These are phyloP conservation scores for Acanthamoeba lenticulata DNA, from an alignment of 208 protist species.

Conservation along the genomic window DNA sequence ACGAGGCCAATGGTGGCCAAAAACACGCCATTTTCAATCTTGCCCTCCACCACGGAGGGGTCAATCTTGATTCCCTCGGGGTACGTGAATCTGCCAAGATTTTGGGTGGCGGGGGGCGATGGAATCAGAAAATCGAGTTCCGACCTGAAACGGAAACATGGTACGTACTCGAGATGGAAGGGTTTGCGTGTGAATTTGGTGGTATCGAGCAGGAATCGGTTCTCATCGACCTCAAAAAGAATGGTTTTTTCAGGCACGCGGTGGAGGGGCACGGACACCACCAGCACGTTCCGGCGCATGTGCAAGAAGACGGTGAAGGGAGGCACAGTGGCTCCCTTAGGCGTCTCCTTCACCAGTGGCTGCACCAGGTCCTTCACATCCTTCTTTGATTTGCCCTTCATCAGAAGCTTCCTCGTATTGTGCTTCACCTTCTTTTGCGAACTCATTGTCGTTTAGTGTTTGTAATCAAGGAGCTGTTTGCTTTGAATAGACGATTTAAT, in stretches of 20 bases:
- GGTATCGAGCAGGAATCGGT: slow-evolving; percentile 22
- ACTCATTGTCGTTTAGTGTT: neutral
- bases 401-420: slow-evolving; percentile 10
- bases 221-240: neutral
- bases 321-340: neutral
- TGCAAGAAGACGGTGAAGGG: slow-evolving; percentile 9
- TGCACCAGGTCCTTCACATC: neutral
- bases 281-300: slow-evolving; percentile 15
- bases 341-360: neutral
- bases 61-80: slow-evolving; percentile 15
- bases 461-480: neutral
- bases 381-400: slow-evolving; percentile 41
- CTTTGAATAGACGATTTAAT: neutral
- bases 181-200: slow-evolving; percentile 10
- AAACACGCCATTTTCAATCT: neutral
- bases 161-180: slow-evolving; percentile 15
- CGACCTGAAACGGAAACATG: neutral
- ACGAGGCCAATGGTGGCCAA: neutral
- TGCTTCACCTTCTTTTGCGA: neutral
- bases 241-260: slow-evolving; percentile 20
- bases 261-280: neutral
- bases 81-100: neutral
- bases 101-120: neutral
- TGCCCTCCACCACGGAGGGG: neutral
- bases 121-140: neutral